Evolutionary conservation across 1,284 basidiomycete species (phyloP).

Genomic region (Acaromyces ingoldii): DNA sequence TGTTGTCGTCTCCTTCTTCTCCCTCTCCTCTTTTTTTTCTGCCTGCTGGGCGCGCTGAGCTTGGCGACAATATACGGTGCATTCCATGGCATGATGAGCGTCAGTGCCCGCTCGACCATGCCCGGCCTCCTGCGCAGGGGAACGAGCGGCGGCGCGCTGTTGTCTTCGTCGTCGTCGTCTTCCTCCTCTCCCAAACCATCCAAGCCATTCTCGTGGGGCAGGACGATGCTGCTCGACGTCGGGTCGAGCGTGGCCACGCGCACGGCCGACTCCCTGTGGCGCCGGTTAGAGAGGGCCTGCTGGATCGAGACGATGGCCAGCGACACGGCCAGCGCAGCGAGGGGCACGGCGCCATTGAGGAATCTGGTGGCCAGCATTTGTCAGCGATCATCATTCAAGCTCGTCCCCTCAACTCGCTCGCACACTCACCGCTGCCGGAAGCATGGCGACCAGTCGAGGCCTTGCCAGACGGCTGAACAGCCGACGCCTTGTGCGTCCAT

Average conservation of each 20-base stretch:
- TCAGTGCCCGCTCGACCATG: slow-evolving; percentile 12
- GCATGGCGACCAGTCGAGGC: slow-evolving; percentile 26
- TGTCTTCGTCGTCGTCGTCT: too few relatives aligned
- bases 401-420: too few relatives aligned
- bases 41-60: neutral
- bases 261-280: slow-evolving; percentile 19
- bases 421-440: slow-evolving; percentile 19
- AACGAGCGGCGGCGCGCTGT: too few relatives aligned
- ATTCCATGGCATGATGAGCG: slow-evolving; percentile 30
- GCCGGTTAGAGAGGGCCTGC: slow-evolving; percentile 15
- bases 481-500: too few relatives aligned
- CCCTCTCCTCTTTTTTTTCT: neutral
- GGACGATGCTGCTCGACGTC: slow-evolving; percentile 23
- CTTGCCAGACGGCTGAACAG: slow-evolving; percentile 15
- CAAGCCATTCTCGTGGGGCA: too few relatives aligned
- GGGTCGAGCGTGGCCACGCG: slow-evolving; percentile 34
- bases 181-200: too few relatives aligned
- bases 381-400: neutral
- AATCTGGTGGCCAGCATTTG: neutral
- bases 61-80: slow-evolving; percentile 20
- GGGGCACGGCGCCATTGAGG: slow-evolving; percentile 25
- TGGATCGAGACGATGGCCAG: slow-evolving; percentile 18
- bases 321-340: slow-evolving; percentile 18
- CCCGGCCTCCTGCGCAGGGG: too few relatives aligned
- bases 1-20: neutral